Conservation (phyloP, 768 basidiomycete species). For the Boletus tomentosulus region DNA sequence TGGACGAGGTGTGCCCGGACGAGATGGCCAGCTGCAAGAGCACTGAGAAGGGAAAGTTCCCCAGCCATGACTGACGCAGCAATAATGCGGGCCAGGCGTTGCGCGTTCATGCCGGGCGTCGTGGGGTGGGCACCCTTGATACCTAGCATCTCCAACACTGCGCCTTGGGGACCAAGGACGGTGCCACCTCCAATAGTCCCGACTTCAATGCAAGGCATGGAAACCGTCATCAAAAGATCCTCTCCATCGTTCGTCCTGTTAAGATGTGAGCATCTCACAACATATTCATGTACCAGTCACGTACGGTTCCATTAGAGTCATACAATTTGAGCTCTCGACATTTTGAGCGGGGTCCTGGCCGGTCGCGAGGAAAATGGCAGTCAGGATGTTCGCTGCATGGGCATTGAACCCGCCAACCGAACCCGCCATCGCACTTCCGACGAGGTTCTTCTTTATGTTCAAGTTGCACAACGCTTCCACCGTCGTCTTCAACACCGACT, state of each 20-base stretch:
- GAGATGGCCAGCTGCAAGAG: slow-evolving; percentile 91
- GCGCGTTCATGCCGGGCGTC: slow-evolving; percentile 85
- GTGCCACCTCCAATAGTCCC: slow-evolving; percentile 98
- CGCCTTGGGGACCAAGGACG: slow-evolving; percentile 82
- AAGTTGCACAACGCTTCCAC: slow-evolving; percentile 85
- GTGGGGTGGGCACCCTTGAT: slow-evolving; percentile 85
- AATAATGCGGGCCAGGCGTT: slow-evolving; percentile 84
- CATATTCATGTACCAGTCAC: slow-evolving; percentile 24
- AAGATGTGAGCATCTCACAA: slow-evolving; percentile 5
- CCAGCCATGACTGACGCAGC: slow-evolving; percentile 96
- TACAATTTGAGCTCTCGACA: slow-evolving; percentile 97
- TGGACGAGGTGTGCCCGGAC: slow-evolving; percentile 91
- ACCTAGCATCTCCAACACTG: slow-evolving; percentile 92
- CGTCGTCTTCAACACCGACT: slow-evolving; percentile 91
- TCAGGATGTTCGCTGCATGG: slow-evolving; percentile 95
- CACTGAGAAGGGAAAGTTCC: slow-evolving; percentile 86
- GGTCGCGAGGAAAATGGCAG: slow-evolving; percentile 92
- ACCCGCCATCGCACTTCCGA: slow-evolving; percentile 98
- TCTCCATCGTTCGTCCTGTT: slow-evolving; percentile 78
- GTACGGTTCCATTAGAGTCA: slow-evolving; percentile 98
- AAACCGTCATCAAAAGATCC: slow-evolving; percentile 87
- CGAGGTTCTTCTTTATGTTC: slow-evolving; percentile 95
- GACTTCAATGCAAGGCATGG: slow-evolving; percentile 99
- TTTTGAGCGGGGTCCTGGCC: slow-evolving; percentile 99
- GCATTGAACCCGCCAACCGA: slow-evolving; percentile 98